Conservation (phyloP, 2,329 filamentous ascomycete species). For the Penicillium sp. region DNA sequence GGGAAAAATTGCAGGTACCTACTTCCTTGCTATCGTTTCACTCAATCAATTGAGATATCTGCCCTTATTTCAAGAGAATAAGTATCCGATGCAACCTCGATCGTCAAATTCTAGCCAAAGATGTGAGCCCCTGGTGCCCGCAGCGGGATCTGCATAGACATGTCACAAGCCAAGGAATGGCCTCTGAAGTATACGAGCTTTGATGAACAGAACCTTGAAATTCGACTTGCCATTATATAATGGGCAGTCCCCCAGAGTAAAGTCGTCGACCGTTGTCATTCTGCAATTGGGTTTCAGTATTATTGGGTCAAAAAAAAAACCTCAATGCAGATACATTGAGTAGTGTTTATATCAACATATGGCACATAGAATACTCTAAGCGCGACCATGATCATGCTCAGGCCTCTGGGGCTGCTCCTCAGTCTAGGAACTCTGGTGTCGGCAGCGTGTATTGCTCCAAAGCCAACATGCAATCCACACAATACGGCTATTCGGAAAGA, state of each 20-base stretch:
- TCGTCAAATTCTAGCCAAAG: not conserved
- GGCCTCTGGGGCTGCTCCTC: not conserved
- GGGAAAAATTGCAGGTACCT: too few relatives aligned
- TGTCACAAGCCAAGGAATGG: not conserved
- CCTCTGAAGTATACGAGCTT: not conserved
- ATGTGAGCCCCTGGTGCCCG: not conserved
- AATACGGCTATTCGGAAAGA: not conserved
- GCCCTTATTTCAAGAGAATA: rapidly evolving
- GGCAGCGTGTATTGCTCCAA: not conserved
- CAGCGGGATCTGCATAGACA: not conserved
- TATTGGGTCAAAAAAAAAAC: not conserved
- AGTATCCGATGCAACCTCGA: too few relatives aligned
- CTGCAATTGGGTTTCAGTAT: too few relatives aligned
- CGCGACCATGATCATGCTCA: not conserved
- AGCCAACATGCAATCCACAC: not conserved
- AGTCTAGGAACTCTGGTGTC: not conserved
- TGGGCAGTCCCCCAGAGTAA: not conserved
- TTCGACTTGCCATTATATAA: not conserved
- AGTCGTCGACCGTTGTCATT: not conserved
- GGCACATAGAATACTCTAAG: not conserved
- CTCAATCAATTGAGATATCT: too few relatives aligned
- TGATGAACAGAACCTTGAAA: not conserved
- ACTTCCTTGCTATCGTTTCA: too few relatives aligned
- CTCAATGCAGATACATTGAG: not conserved
- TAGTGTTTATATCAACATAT: not conserved